phyloP scores from a whole-genome alignment of 805 yeast genomes.

The Yarrowia sp. region DNA sequence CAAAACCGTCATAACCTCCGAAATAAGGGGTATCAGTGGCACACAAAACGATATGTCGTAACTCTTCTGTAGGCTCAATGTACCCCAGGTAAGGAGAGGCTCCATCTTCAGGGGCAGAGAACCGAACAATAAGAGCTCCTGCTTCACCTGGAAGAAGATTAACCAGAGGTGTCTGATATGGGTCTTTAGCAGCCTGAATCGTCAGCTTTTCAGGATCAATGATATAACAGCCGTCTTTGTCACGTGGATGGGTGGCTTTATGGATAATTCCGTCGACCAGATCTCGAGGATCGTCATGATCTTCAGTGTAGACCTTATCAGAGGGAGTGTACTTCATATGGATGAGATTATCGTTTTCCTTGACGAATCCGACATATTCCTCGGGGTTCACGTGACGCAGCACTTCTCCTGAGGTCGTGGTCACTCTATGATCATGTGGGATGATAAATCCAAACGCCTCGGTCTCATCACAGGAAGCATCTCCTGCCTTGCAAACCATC shows the following conservation, averaged over 20 bases:
- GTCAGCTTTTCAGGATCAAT: not conserved
- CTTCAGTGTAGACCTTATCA: too few relatives aligned
- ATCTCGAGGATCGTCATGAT: not conserved
- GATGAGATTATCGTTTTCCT: not conserved
- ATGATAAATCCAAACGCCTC: not conserved
- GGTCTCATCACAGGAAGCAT: not conserved
- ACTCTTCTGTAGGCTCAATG: not conserved
- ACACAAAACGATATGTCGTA: not conserved
- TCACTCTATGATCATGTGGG: too few relatives aligned
- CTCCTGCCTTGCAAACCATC: not conserved
- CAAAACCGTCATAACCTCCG: not conserved
- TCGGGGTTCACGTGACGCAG: not conserved
- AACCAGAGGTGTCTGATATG: not conserved
- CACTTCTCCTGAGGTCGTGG: not conserved
- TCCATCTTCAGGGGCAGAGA: not conserved
- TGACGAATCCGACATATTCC: not conserved
- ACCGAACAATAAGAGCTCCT: not conserved
- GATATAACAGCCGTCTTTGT: not conserved
- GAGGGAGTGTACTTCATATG: not conserved
- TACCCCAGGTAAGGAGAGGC: not conserved
- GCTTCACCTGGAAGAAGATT: not conserved
- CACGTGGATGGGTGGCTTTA: not conserved
- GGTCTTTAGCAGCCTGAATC: not conserved
- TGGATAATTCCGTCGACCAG: not conserved
- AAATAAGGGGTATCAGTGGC: not conserved